These are phyloP conservation scores for Epichloe uncinata DNA, from an alignment of 2,329 filamentous ascomycete species.

Conservation along the genomic window DNA sequence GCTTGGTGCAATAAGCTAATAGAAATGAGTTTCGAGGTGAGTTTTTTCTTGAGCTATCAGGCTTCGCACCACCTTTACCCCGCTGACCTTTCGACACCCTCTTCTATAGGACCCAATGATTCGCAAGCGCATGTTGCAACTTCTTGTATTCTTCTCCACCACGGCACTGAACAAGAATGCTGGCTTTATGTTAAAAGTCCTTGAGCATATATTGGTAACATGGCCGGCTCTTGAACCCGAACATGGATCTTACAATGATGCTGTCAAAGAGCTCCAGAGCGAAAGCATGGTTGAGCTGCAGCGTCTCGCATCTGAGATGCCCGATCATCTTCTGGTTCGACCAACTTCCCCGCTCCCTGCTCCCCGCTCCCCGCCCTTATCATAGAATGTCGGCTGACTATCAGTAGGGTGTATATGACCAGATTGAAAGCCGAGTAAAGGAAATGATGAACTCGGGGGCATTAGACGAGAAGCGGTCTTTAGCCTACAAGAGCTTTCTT, in stretches of 20 bases:
- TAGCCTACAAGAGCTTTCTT: conserved; percentile 79
- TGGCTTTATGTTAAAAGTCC: conserved; percentile 72
- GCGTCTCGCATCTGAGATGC: conserved; percentile 77
- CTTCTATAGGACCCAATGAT: conserved; percentile 58
- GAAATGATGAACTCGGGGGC: conserved; percentile 62
- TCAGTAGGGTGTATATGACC: conserved; percentile 62
- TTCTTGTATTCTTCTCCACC: conserved; percentile 75
- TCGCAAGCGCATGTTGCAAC: conserved; percentile 65
- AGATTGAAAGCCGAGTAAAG: conserved; percentile 70
- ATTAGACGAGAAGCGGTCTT: conserved; percentile 68
- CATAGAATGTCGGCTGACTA: background rate
- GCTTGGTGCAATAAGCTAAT: conserved; percentile 62
- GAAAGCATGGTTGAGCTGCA: conserved; percentile 81
- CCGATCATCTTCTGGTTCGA: conserved; percentile 68
- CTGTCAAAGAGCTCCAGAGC: conserved; percentile 76
- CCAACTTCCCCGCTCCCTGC: background rate
- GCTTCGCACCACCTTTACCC: background rate
- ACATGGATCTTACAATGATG: conserved; percentile 65
- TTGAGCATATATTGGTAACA: conserved; percentile 82
- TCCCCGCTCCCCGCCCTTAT: background rate
- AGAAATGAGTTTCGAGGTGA: conserved; percentile 53
- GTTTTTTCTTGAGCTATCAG: background rate
- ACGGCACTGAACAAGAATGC: conserved; percentile 65
- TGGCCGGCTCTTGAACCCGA: conserved; percentile 61
- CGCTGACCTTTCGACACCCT: background rate